Base-by-base conservation (phyloP, 1,139 yeast genomes). In the Meyerozyma smithsonii region DNA sequence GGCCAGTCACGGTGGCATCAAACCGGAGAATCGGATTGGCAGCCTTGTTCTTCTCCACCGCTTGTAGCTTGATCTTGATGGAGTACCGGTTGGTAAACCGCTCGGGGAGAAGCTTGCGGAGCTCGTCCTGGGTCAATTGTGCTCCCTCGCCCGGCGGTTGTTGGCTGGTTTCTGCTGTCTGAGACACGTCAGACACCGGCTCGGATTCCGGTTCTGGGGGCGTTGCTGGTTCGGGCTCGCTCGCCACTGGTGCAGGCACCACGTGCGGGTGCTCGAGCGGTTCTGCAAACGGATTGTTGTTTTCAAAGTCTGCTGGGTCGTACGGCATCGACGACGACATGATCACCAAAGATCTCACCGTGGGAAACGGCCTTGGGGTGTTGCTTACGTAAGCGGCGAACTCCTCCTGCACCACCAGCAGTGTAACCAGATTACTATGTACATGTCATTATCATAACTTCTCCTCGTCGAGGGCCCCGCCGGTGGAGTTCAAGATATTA, bases 301-400 rank as follows among this genome's bases (percentile, higher is more conserved):
- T 79, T 44, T 71, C 77, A 46, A 79, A 79, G 45, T 79, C 86
- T 45, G 80, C 84, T 2, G 84, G 83, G 47, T 77, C 80, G 49
- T 78, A 80, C 4, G 84, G 77, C 28, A 75, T 66, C n/a, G 79
- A 68, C 8, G 80, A 70, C 2, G 80, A 58, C 82, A 77, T 77
- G 41, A 18, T 8, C 12, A 17, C 32, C 16, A 5, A 28, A n/a
- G n/a, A n/a, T n/a, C n/a, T n/a, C n/a, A n/a, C n/a, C n/a, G n/a
- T n/a, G n/a, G n/a, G n/a, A n/a, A n/a, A n/a, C n/a, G n/a, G n/a
- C n/a, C 6, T 14, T 8, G 17, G 17, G 15, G 32, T 8, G 15
- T 28, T 12, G 18, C 10, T 11, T 11, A 28, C 15, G 32, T 28
- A 10, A 14, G 18, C 10, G 10, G 10, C 18, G 18, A 12, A 28